Conservation (phyloP, 1,284 basidiomycete genomes). For the Apiotrichum gamsii region DNA sequence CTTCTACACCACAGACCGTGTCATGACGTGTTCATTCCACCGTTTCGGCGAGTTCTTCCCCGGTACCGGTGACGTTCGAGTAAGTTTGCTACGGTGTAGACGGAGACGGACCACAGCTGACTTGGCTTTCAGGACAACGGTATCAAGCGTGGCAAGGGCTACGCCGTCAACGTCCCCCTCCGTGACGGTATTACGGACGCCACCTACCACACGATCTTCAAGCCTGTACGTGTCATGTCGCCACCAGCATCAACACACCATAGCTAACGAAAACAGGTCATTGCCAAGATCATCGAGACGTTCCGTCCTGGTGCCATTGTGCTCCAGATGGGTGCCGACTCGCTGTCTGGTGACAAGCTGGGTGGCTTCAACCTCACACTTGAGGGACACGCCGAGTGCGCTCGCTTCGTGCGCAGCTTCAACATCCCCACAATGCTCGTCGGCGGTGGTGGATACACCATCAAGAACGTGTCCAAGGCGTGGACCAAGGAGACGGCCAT, state of each 20-base stretch:
- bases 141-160: conserved; percentile 77
- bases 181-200: conserved; percentile 87
- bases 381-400: conserved; percentile 85
- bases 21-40: conserved; percentile 95
- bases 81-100: conserved; percentile 15
- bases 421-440: conserved; percentile 84
- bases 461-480: conserved; percentile 84
- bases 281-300: conserved; percentile 81
- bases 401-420: conserved; percentile 75
- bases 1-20: conserved; percentile 93
- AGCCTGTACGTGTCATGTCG: no score
- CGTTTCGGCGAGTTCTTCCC: conserved; percentile 97
- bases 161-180: conserved; percentile 87
- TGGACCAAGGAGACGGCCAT: conserved; percentile 98
- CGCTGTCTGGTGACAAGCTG: conserved; percentile 88
- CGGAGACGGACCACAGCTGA: not conserved
- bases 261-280: no score
- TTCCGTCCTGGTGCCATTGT: conserved; percentile 85
- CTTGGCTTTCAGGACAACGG: conserved; percentile 60
- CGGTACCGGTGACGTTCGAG: conserved; percentile 73
- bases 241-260: no score
- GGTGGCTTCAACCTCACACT: conserved; percentile 96
- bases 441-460: conserved; percentile 93
- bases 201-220: conserved; percentile 70
- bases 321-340: conserved; percentile 94